Percentiles rank a stretch among this genome's conserved stretches.
phyloP scores from a whole-genome alignment of 148 eudicot genomes.

The Linanthus parryae region DNA sequence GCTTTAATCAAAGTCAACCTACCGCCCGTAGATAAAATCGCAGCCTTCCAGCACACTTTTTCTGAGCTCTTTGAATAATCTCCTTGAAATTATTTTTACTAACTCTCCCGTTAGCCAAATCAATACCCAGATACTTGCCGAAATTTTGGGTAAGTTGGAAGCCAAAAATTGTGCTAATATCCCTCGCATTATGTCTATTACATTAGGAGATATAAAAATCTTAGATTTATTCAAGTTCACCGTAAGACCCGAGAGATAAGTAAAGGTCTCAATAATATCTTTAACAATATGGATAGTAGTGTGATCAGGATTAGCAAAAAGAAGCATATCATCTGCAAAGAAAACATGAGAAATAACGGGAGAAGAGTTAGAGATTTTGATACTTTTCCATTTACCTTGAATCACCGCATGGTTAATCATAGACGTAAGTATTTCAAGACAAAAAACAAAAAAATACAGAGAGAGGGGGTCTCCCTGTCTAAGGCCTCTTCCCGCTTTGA shows the following conservation, averaged over 20 bases:
- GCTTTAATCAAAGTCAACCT: background rate
- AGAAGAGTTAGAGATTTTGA: no score
- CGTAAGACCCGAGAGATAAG: background rate
- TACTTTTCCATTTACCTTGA: background rate
- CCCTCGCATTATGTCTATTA: background rate
- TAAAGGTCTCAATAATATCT: background rate
- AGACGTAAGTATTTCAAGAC: background rate
- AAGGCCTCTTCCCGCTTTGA: background rate
- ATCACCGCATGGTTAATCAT: background rate
- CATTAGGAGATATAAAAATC: background rate
- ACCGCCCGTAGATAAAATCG: background rate
- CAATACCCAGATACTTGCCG: background rate
- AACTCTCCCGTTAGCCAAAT: background rate
- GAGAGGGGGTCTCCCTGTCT: background rate
- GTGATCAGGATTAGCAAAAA: background rate
- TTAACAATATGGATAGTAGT: no score
- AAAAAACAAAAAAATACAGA: no score
- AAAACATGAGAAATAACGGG: background rate
- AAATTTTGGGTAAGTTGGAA: background rate
- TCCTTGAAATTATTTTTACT: background rate
- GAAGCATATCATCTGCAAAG: background rate
- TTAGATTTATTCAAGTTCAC: background rate
- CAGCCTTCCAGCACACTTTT: background rate
- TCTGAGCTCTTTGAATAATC: background rate
- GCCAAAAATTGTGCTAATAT: background rate